Conservation (phyloP, 2,329 filamentous ascomycete genomes). For the Paecilomyces dactylethromorphus region DNA sequence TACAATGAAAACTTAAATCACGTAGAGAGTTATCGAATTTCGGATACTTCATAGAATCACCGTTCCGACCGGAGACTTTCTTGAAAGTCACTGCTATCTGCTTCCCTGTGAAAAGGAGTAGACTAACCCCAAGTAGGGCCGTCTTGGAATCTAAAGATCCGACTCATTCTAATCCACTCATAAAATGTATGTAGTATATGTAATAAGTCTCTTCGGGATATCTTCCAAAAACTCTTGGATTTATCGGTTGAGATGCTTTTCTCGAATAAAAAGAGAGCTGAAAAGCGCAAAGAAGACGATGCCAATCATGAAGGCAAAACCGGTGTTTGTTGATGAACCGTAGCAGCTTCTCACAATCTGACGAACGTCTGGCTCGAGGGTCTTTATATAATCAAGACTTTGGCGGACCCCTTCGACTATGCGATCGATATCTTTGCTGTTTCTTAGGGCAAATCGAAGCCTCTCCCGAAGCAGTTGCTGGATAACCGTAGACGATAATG, state of each 20-base stretch:
- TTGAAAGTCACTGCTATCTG: background rate
- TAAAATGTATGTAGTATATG: background rate
- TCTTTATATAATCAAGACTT: slow-evolving; percentile 62
- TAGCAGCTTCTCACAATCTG: slow-evolving; percentile 61
- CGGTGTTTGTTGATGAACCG: slow-evolving; percentile 48
- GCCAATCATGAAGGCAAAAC: slow-evolving; percentile 44
- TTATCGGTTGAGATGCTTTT: slow-evolving; percentile 46
- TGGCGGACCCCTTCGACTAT: slow-evolving; percentile 65
- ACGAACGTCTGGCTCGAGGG: slow-evolving; percentile 55
- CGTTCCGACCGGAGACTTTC: background rate
- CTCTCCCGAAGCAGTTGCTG: slow-evolving; percentile 60
- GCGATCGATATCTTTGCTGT: slow-evolving; percentile 53
- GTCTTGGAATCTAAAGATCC: background rate
- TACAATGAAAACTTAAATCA: background rate
- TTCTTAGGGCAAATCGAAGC: slow-evolving; percentile 48
- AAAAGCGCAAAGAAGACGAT: slow-evolving; percentile 45
- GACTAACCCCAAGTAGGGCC: background rate
- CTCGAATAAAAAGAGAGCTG: slow-evolving; percentile 48
- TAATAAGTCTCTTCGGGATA: background rate
- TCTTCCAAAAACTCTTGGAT: background rate
- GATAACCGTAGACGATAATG: slow-evolving; percentile 63
- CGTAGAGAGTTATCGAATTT: too few relatives aligned
- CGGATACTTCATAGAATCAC: background rate
- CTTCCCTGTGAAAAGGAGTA: background rate
- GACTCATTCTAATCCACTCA: background rate